A percentile compares a stretch with the other conserved stretches of the same genome.
Evolutionary conservation across 305 asterid species (phyloP).

Genomic region (Fraxinus velutina): DNA sequence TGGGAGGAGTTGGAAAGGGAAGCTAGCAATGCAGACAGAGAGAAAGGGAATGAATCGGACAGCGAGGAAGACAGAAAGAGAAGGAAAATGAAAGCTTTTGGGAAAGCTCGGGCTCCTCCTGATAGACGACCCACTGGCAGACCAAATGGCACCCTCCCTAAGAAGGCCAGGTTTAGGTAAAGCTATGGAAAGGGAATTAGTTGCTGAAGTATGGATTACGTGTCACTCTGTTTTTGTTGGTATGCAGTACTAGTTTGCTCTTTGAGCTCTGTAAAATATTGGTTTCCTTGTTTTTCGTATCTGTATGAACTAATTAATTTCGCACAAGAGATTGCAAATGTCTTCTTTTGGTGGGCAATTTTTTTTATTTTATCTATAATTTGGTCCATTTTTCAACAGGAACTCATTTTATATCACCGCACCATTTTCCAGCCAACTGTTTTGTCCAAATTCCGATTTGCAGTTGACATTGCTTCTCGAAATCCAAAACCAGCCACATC

Average conservation of each 20-base stretch:
- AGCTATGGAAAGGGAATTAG: background rate
- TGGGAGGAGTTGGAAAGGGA: slow-evolving; percentile 88
- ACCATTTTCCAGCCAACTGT: background rate
- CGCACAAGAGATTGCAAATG: background rate
- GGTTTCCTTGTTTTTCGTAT: background rate
- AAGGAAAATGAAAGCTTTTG: slow-evolving; percentile 45
- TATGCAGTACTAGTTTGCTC: background rate
- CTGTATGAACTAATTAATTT: background rate
- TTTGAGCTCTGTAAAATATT: background rate
- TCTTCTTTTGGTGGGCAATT: background rate
- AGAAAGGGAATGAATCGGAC: slow-evolving; percentile 61
- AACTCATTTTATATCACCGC: background rate
- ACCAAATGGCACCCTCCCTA: slow-evolving; percentile 27
- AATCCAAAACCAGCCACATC: background rate
- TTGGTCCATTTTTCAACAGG: background rate
- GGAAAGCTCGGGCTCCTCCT: slow-evolving; percentile 47
- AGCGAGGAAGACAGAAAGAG: slow-evolving; percentile 71
- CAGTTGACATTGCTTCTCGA: background rate
- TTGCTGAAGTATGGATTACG: background rate
- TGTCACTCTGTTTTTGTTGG: background rate
- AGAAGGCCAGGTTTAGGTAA: slow-evolving; percentile 39
- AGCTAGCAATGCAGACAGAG: slow-evolving; percentile 70
- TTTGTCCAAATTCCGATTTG: background rate
- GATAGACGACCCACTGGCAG: slow-evolving; percentile 31
- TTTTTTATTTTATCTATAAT: background rate